Evolutionary conservation across 1,139 yeast genomes (phyloP), one percentile per base, ranked within the genome.

Genomic region (Saccharomyces hybrid): DNA sequence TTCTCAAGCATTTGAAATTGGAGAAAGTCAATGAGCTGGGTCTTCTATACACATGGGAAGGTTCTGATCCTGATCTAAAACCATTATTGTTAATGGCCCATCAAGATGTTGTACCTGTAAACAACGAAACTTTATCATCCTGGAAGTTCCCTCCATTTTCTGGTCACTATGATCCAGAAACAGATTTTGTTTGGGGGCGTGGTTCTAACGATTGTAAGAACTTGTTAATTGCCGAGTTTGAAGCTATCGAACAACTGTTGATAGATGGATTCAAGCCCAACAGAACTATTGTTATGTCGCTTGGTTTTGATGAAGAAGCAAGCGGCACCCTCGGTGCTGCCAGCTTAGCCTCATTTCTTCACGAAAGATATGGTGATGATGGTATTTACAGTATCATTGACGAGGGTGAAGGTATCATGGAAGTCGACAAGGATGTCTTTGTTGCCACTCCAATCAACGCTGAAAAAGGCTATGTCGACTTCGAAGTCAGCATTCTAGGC

Each of bases 51-150:
- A 78, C 83, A 28, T 84, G 88, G 85, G 71, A 80, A 60, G 95
- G 95, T 25, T 65, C 79, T 0, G 72, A 82, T 56, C 48, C 68
- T 4, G 57, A 64, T 2, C 73, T 84, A 62, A 82, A 84, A 66
- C 96, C 96, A 5, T 60, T 84, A 13, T 66, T 88, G 68, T 73
- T 87, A 47, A 78, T 84, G 70, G 90, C 93, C 2, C 96, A 88
- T 69, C 88, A 83, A 67, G 96, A 88, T 66, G 88, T 85, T 3
- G 96, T 88, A 13, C 96, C 96, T 0, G 86, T 87, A n/a, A 83
- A 82, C 62, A 68, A 71, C 29, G 82, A 75, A 25, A 79, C 88
- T 13, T 66, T 78, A 47, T 74, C 68, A 42, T 74, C 77, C 51
- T 88, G 96, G 96, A 76, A 74, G 2, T 77, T 81, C 62, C 84